phyloP scores from a whole-genome alignment of 1,139 yeast genomes.

The Kodamaea anthophila region DNA sequence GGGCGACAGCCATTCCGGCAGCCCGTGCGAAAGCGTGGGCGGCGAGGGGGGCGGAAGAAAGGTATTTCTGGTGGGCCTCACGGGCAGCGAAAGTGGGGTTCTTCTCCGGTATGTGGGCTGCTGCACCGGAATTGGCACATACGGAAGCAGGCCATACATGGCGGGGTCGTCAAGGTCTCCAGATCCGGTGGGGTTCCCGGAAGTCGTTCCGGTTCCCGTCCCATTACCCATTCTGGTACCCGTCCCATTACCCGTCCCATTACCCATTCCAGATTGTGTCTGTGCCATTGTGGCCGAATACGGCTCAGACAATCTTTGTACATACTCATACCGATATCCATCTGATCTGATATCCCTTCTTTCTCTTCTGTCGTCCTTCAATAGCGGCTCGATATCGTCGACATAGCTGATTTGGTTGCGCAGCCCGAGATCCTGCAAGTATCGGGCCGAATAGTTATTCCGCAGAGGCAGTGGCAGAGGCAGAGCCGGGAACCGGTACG shows the following conservation, averaged over 20 bases:
- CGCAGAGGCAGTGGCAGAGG: conserved; percentile 21
- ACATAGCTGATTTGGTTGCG: conserved; percentile 23
- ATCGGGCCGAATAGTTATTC: conserved; percentile 37
- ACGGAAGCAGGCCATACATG: no score
- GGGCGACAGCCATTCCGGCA: conserved; percentile 38
- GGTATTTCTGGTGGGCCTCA: conserved; percentile 42
- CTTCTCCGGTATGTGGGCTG: conserved; percentile 22
- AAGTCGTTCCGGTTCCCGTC: no score
- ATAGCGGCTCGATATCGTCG: conserved; percentile 38
- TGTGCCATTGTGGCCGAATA: no score
- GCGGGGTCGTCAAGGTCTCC: no score
- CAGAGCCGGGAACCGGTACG: conserved; percentile 47
- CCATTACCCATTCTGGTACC: no score
- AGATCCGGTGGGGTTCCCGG: no score
- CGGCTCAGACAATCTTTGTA: no score
- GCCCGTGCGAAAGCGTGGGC: conserved; percentile 32
- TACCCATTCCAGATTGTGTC: no score
- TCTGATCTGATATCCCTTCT: no score
- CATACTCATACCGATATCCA: no score
- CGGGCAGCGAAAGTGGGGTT: conserved; percentile 34
- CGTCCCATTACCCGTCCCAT: no score
- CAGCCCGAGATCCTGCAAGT: conserved; percentile 33
- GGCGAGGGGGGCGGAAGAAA: conserved; percentile 41
- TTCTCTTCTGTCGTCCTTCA: conserved; percentile 10
- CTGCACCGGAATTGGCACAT: conserved; percentile 39